Percentiles rank a stretch among this genome's conserved stretches.
Evolutionary conservation across 1,139 yeast species (phyloP).

Genomic region (Hyphopichia buzzinii): DNA sequence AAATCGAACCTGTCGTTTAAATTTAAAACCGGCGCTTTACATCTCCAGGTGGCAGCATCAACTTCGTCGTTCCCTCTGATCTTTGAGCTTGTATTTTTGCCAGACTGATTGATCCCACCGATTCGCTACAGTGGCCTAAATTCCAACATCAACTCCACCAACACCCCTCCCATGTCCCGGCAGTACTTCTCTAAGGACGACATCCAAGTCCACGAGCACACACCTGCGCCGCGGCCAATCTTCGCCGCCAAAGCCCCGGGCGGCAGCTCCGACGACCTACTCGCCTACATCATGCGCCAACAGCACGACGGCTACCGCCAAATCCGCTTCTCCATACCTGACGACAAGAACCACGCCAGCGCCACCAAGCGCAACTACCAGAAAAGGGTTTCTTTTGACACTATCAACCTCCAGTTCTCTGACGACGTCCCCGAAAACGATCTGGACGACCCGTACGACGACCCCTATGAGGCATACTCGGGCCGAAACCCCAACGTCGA

Average conservation of each 20-base stretch:
- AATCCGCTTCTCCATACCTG: conserved; percentile 17
- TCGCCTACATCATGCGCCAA: conserved; percentile 18
- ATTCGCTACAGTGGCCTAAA: no score
- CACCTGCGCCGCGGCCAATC: neutral
- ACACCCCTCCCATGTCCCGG: conserved; percentile 1
- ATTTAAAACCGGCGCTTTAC: no score
- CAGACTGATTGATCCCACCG: no score
- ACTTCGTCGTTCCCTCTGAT: no score
- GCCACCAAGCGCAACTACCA: conserved; percentile 12
- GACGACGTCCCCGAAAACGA: conserved; percentile 15
- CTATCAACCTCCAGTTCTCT: conserved; percentile 17
- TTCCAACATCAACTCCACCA: no score
- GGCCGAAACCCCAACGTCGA: conserved; percentile 1
- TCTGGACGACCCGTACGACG: conserved; percentile 12
- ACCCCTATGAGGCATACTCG: conserved; percentile 2
- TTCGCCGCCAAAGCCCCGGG: conserved; percentile 1
- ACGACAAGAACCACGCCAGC: conserved; percentile 8
- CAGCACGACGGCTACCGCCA: conserved; percentile 23
- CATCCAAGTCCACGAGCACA: neutral
- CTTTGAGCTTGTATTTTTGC: no score
- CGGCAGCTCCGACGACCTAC: conserved; percentile 21
- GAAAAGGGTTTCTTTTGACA: conserved; percentile 23
- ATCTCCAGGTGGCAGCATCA: no score
- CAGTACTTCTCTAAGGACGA: conserved; percentile 1
- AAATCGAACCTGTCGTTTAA: no score